Base-by-base conservation (phyloP, 352 stramenopile species). In the Thraustochytrium striatum region DNA sequence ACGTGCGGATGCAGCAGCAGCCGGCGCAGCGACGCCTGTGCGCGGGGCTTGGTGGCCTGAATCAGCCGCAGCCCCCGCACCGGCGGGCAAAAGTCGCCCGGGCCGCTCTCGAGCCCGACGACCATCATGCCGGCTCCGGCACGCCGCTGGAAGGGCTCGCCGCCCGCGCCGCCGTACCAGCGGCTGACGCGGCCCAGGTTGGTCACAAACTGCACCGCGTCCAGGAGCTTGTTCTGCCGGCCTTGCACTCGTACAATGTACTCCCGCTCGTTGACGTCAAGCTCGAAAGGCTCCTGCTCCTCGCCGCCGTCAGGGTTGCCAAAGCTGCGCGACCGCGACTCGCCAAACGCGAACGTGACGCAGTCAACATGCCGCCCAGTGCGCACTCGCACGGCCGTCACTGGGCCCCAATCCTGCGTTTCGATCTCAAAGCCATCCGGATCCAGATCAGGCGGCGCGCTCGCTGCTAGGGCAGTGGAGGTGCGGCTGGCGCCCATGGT, bases 201-300 rank as follows among this genome's bases (percentile, higher is more conserved):
- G 16, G 70, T 72, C 21, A 75, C 47, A 32, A 80, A 80, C 57
- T 80, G 70, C 19, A 80, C 68, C 1, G 32, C 70, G 28, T 80
- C 70, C 2, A 80, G 32, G 32, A 59, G 68, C 33, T 69, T 80
- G 9, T 30, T 11, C 41, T 80, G 70, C 0, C 70, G 55, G 25
- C 70, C 70, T n/a, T 69, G 32, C 32, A 80, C 28, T 8, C 33
- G 55, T 7, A 80, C 70, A 8, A 80, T 8, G 58, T 80, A 80
- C 28, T 80, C 70, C 2, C 58, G 70, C 11, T 70, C 41, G 11
- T 7, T 16, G 7, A 39, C 13, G 11, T 0, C 19, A 3, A 75
- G 8, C 2, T 38, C 65, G 36, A 75, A 75, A 25, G n/a, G 19
- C 25, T 58, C 52, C 32, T 61, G 52, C 9, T 62, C 0, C 32